A percentile compares a stretch with the other conserved stretches of the same genome.
Evolutionary conservation across 2,329 filamentous ascomycete genomes (phyloP).

Genomic region (Aspergillus transmontanensis): DNA sequence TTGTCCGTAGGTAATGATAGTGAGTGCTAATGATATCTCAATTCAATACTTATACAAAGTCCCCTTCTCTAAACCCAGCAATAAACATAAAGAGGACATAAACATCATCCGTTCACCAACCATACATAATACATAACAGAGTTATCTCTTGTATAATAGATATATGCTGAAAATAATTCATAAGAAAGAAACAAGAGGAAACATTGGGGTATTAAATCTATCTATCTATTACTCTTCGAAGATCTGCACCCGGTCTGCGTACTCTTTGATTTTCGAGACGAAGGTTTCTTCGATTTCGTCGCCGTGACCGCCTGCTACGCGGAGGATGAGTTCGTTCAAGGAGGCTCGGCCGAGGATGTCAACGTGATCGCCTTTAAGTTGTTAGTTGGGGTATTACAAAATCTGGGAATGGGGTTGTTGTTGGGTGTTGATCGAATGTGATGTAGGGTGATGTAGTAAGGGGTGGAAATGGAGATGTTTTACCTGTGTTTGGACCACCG

Average conservation of each 20-base stretch:
- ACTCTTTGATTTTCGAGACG: constrained; percentile 78
- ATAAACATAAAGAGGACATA: not conserved
- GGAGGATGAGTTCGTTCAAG: constrained; percentile 86
- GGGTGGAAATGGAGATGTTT: constrained; percentile 48
- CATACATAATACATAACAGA: not conserved
- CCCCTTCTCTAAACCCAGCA: not conserved
- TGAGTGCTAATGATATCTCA: no score
- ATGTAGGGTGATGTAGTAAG: not conserved
- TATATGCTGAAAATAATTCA: not conserved
- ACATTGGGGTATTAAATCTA: constrained; percentile 10
- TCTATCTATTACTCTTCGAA: constrained; percentile 62
- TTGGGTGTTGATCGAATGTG: not conserved
- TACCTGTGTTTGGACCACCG: constrained; percentile 66
- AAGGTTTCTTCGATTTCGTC: constrained; percentile 76
- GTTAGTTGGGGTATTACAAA: not conserved
- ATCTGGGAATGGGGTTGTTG: not conserved
- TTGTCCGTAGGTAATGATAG: no score
- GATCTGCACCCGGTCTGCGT: constrained; percentile 81
- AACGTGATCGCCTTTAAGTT: constrained; percentile 77
- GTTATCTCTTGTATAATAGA: not conserved
- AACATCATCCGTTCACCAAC: not conserved
- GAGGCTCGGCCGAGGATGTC: constrained; percentile 89
- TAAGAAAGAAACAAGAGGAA: not conserved
- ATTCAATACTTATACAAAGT: not conserved
- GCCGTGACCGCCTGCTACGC: constrained; percentile 82